Evolutionary conservation across 108 stramenopile genomes (phyloP).

Genomic region (Poteriospumella lacustris): DNA sequence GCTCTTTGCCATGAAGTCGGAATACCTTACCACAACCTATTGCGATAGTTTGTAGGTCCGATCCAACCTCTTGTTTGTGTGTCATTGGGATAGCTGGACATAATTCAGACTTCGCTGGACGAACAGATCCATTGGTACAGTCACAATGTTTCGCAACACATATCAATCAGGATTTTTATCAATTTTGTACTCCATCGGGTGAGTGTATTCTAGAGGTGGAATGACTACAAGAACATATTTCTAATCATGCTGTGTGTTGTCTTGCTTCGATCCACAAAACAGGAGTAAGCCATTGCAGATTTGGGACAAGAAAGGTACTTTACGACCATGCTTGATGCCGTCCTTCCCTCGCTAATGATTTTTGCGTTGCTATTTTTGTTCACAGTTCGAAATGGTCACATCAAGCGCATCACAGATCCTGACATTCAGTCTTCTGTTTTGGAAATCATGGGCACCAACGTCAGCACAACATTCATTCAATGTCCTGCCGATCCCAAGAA

Average conservation of each 20-base stretch:
- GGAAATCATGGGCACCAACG: slow-evolving; percentile 85
- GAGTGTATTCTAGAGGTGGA: not conserved
- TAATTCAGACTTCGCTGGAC: no score
- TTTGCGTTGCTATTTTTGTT: not conserved
- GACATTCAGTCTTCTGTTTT: slow-evolving; percentile 84
- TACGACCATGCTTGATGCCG: not conserved
- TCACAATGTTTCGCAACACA: slow-evolving; percentile 88
- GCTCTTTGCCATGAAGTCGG: no score
- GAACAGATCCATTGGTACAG: no score
- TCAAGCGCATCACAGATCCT: slow-evolving; percentile 81
- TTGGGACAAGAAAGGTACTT: slow-evolving; percentile 65
- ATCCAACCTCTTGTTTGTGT: no score
- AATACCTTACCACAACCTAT: no score
- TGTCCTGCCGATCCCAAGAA: slow-evolving; percentile 74
- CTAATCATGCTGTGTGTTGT: not conserved
- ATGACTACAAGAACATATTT: slow-evolving; percentile 2
- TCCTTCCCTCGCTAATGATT: not conserved
- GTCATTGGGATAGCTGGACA: no score
- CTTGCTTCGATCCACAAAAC: not conserved
- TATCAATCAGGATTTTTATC: slow-evolving; percentile 85
- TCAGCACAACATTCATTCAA: slow-evolving; percentile 78
- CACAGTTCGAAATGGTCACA: slow-evolving; percentile 74
- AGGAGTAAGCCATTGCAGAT: slow-evolving; percentile 74
- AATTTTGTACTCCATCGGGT: slow-evolving; percentile 81
- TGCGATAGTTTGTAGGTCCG: no score